A percentile compares a stretch with the other conserved stretches of the same genome.
Conservation (phyloP, 2,329 filamentous ascomycete genomes). For the Colletotrichum musae region DNA sequence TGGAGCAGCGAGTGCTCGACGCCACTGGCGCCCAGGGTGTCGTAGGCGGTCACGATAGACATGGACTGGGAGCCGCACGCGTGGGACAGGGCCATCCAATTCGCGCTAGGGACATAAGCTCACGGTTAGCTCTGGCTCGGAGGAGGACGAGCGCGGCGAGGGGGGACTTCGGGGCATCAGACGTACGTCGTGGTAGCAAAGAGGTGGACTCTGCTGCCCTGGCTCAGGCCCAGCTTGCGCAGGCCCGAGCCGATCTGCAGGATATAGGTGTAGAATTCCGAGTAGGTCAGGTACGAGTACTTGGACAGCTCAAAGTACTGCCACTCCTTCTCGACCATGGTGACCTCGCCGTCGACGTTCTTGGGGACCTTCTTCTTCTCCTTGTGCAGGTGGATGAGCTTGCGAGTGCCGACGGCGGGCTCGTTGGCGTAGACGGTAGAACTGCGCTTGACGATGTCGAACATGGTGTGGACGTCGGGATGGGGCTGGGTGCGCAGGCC, state of each 20-base stretch:
- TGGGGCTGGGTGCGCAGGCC: slow-evolving; percentile 76
- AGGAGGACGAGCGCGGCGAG: slow-evolving; percentile 5
- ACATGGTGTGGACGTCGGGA: slow-evolving; percentile 81
- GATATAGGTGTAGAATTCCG: slow-evolving; percentile 81
- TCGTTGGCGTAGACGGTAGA: slow-evolving; percentile 74
- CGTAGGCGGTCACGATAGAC: slow-evolving; percentile 94
- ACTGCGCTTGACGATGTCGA: slow-evolving; percentile 81
- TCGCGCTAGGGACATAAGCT: slow-evolving; percentile 64
- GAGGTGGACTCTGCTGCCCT: slow-evolving; percentile 71
- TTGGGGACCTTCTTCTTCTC: slow-evolving; percentile 94
- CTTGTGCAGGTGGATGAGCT: slow-evolving; percentile 81
- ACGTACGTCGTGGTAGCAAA: slow-evolving; percentile 85
- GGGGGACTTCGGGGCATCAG: slow-evolving; percentile 7
- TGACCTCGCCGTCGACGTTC: slow-evolving; percentile 83
- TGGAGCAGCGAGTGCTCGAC: slow-evolving; percentile 89
- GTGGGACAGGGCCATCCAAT: slow-evolving; percentile 90
- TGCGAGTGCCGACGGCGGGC: slow-evolving; percentile 78
- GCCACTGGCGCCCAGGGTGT: slow-evolving; percentile 88
- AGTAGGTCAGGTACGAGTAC: slow-evolving; percentile 84
- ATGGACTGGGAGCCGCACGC: slow-evolving; percentile 86
- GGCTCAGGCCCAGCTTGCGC: slow-evolving; percentile 71
- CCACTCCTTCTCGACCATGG: slow-evolving; percentile 92
- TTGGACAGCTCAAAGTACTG: slow-evolving; percentile 87
- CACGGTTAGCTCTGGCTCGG: slow-evolving; percentile 29
- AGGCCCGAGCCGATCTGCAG: slow-evolving; percentile 81